Evolutionary conservation across 1,284 basidiomycete genomes (phyloP).

Genomic region (Quambalaria eucalypti): DNA sequence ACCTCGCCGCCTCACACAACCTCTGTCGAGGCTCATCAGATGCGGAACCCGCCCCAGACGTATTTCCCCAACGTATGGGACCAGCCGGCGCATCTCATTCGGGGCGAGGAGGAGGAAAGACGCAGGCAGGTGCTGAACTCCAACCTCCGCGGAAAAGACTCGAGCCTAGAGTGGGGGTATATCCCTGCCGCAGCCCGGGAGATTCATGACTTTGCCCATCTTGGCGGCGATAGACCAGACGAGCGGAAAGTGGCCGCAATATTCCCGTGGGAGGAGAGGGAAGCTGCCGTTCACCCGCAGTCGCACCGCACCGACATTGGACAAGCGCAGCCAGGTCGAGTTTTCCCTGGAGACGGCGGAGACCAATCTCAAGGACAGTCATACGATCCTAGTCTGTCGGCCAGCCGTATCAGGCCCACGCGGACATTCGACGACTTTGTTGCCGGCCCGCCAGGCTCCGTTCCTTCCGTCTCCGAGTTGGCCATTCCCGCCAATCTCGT

Average conservation of each 20-base stretch:
- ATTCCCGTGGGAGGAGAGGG: conserved; percentile 84
- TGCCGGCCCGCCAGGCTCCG: too few species aligned
- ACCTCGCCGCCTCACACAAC: conserved; percentile 49
- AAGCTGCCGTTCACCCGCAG: too few species aligned
- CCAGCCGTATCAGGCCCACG: too few species aligned
- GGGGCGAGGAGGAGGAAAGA: conserved; percentile 1
- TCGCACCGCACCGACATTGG: too few species aligned
- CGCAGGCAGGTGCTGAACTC: conserved; percentile 54
- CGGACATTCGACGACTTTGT: too few species aligned
- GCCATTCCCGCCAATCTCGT: not conserved
- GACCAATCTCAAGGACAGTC: too few species aligned
- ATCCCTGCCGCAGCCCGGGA: conserved; percentile 8
- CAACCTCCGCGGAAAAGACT: not conserved
- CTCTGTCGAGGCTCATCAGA: conserved; percentile 46
- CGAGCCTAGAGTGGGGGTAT: conserved; percentile 8
- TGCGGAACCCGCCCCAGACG: conserved; percentile 49
- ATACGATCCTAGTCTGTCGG: too few species aligned
- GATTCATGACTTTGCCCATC: conserved; percentile 51
- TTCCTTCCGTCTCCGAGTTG: too few species aligned
- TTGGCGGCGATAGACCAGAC: conserved; percentile 57
- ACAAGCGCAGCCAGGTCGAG: too few species aligned
- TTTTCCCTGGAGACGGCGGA: too few species aligned
- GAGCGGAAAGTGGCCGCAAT: conserved; percentile 63
- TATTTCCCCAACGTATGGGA: conserved; percentile 53
- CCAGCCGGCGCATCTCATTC: conserved; percentile 28